Evolutionary conservation across 768 basidiomycete species (phyloP), one percentile per base, ranked within the genome.

Genomic region (Kwoniella botswanensis): DNA sequence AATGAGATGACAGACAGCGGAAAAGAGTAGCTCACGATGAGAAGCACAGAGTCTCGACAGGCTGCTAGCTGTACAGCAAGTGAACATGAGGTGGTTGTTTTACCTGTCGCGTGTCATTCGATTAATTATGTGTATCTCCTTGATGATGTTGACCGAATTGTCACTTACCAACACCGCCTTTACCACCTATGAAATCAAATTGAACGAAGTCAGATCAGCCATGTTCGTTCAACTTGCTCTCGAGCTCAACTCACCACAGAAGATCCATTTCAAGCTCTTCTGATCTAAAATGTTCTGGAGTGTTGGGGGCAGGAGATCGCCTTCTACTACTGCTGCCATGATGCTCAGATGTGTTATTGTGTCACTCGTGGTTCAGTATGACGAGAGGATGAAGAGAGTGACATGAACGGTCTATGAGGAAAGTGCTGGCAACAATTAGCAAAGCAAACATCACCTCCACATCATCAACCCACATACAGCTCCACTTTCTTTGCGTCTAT

Each of bases 81-180:
- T 3, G 94, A 95, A 83, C 95, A 98, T 12, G 94, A 95, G 4
- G 97, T 97, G 0, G 97, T 98, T 2, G 97, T 99, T 87, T 99
- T 99, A 66, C 96, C 95, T 93, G 81, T 65, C 29, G 35, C 22
- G 11, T 57, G 55, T 42, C 29, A 21, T 54, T 29, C 18, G 18
- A 17, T 62, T 18, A 54, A 24, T 22, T n/a, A 35, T 35, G 35
- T 7, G 35, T 6, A 35, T 17, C 9, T 12, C 10, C 46, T 42
- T 54, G 10, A 35, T 11, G 22, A 53, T 6, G 21, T 22, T n/a
- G 11, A 29, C 9, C 2, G 22, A 62, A 21, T 3, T 3, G 3
- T n/a, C 21, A 86, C 92, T 84, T 83, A 91, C 95, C 94, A 74
- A 98, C 97, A 87, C 95, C 97, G 85, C 93, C 97, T 88, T 98